These are phyloP conservation scores for Phytophthora megakarya DNA, from an alignment of 352 stramenopile species.

Conservation along the genomic window DNA sequence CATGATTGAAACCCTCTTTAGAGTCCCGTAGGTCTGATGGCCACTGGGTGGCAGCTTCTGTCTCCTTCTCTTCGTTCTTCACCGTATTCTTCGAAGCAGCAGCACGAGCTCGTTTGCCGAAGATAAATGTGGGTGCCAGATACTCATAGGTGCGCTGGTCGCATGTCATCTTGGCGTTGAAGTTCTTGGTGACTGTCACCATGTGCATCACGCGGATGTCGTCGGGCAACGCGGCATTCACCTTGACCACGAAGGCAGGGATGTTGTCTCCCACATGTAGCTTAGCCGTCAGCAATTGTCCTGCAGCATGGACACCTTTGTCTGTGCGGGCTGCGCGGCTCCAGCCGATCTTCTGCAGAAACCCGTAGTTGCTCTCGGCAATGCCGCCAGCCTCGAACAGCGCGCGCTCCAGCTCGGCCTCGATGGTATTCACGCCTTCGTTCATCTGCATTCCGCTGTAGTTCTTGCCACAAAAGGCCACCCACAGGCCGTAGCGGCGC, in stretches of 20 bases:
- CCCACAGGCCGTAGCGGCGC: constrained; percentile 75
- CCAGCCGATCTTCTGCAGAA: constrained; percentile 92
- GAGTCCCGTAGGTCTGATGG: constrained; percentile 45
- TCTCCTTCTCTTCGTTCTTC: constrained; percentile 6
- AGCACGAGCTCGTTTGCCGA: constrained; percentile 43
- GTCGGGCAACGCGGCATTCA: constrained; percentile 73
- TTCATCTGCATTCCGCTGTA: constrained; percentile 94
- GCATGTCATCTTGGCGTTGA: constrained; percentile 91
- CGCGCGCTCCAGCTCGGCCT: constrained; percentile 89
- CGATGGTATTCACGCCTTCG: constrained; percentile 87
- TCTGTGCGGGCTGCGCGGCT: constrained; percentile 88
- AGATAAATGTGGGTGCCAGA: constrained; percentile 89
- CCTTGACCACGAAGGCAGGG: constrained; percentile 58
- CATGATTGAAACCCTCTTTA: constrained; percentile 42
- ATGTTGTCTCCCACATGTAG: constrained; percentile 84
- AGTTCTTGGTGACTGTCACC: constrained; percentile 89
- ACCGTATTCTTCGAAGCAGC: not conserved
- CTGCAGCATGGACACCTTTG: constrained; percentile 90
- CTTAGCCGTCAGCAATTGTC: constrained; percentile 86
- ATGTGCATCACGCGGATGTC: constrained; percentile 88
- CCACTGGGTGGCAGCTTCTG: constrained; percentile 31
- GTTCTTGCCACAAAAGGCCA: constrained; percentile 89
- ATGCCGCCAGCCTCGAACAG: constrained; percentile 89
- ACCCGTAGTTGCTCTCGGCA: constrained; percentile 88
- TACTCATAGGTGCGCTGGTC: constrained; percentile 93